These are phyloP conservation scores for Strigomonas culicis DNA, from an alignment of 208 protist genomes.

Conservation along the genomic window DNA sequence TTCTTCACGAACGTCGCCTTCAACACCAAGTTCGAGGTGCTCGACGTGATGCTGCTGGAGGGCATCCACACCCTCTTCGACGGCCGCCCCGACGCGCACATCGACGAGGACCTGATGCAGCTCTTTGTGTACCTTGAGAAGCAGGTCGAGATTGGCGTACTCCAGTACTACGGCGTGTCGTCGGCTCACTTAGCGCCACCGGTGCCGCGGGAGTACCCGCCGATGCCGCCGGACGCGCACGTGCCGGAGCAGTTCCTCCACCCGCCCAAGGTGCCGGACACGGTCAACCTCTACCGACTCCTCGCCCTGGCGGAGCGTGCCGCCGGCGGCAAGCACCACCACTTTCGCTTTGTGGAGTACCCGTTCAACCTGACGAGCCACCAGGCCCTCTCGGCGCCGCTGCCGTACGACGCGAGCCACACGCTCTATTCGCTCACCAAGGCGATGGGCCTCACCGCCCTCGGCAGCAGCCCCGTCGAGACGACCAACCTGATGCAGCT, in stretches of 20 bases:
- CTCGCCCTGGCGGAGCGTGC: constrained; percentile 62
- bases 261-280: constrained; percentile 35
- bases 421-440: constrained; percentile 64
- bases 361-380: constrained; percentile 82
- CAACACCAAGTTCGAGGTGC: constrained; percentile 80
- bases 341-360: constrained; percentile 86
- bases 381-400: constrained; percentile 67
- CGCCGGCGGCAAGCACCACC: constrained; percentile 54
- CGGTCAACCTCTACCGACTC: constrained; percentile 75
- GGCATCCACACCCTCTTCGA: constrained; percentile 84
- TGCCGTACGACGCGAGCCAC: constrained; percentile 83
- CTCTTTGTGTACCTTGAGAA: constrained; percentile 82
- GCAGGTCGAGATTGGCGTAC: constrained; percentile 61
- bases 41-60: constrained; percentile 78
- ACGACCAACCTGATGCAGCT: constrained; percentile 79
- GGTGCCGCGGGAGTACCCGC: constrained; percentile 63
- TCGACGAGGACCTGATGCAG: constrained; percentile 80
- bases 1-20: constrained; percentile 86
- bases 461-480: constrained; percentile 83
- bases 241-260: constrained; percentile 71
- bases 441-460: constrained; percentile 60
- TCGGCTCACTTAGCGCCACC: constrained; percentile 73
- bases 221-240: constrained; percentile 70
- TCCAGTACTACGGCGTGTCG: constrained; percentile 87
- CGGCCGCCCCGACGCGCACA: constrained; percentile 53